Evolutionary conservation across 257 asterid genomes (phyloP), one percentile per base, ranked within the genome.

Genomic region (Salvia hispanica): DNA sequence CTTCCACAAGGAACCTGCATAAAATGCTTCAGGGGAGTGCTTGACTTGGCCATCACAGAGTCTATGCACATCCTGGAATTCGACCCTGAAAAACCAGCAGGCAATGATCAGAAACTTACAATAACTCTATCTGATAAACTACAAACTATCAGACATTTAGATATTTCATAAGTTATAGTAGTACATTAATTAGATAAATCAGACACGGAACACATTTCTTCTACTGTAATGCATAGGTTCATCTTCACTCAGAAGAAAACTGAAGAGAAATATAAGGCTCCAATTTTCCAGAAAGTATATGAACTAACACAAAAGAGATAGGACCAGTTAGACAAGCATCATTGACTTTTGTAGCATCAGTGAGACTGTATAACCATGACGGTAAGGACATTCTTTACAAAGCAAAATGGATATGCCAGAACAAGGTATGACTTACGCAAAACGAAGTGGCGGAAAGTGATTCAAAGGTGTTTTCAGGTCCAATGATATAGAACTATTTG

Each of bases 1-100:
- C 96, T 90, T 93, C 99, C 99, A 93, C 82, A 85, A 65, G 72
- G 97, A 93, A 75, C 99, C 99, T 5, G 97, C 96, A 82, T 93
- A 93, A 77, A 88, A 93, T 68, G 85, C 87, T 80, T 93, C 97
- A 44, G 90, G 84, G 58, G 97, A 90, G 80, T 86, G 96, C 82
- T 88, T 90, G 69, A 93, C 97, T 81, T 90, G 97, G 69, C 99
- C 96, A 80, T 90, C 97, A 37, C 61, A 79, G 67, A 93, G 97
- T 78, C 95, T 90, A 59, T 82, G 92, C 76, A 90, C 95, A 69
- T 93, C 96, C 67, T 79, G 92, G 82, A 93, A 93, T 76, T 93
- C 97, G 76, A 90, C 96, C 75, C 99, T 93, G 89, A 25, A 76
- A 53, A 72, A 70, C 52, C 79, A 78, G 46, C 31, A 60, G 58